These are phyloP conservation scores for Aureobasidium sp. DNA, from an alignment of 2,329 filamentous ascomycete species.

Conservation along the genomic window DNA sequence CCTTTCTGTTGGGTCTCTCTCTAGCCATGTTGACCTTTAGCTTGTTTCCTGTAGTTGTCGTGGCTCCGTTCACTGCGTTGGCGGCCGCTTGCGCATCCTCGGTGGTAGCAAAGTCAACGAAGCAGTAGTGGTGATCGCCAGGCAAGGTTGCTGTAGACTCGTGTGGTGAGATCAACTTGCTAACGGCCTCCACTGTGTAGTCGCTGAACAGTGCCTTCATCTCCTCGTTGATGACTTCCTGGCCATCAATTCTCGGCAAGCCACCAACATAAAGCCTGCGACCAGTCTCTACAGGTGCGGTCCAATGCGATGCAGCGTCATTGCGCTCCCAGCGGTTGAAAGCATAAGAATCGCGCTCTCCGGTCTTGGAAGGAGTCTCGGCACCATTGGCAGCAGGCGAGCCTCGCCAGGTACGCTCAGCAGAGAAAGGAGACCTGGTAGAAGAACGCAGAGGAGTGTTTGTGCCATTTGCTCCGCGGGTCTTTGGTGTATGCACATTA, in stretches of 20 bases:
- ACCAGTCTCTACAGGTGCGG: slow-evolving; percentile 27
- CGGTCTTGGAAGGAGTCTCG: slow-evolving; percentile 3
- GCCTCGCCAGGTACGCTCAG: slow-evolving; percentile 4
- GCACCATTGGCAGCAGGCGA: neutral
- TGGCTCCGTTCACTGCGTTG: slow-evolving; percentile 21
- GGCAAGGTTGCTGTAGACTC: slow-evolving; percentile 11
- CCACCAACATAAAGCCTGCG: slow-evolving; percentile 41
- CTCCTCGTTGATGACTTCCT: slow-evolving; percentile 34
- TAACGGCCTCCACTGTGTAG: slow-evolving; percentile 39
- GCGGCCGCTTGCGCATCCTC: slow-evolving; percentile 22
- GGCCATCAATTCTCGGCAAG: slow-evolving; percentile 36
- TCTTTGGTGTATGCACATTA: slow-evolving; percentile 30
- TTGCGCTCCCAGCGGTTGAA: slow-evolving; percentile 38
- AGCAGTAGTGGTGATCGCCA: slow-evolving; percentile 24
- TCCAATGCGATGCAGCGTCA: slow-evolving; percentile 30
- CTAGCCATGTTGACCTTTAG: slow-evolving; percentile 19
- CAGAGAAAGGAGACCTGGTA: neutral
- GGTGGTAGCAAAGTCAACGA: slow-evolving; percentile 23
- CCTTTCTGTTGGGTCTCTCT: slow-evolving; percentile 10
- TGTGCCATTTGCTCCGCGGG: slow-evolving; percentile 6
- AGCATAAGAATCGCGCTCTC: slow-evolving; percentile 3
- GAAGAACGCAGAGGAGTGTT: neutral
- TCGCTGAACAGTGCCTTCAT: slow-evolving; percentile 38
- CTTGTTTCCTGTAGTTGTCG: slow-evolving; percentile 16
- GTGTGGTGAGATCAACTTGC: slow-evolving; percentile 32